A percentile compares a stretch with the other conserved stretches of the same genome.
These are phyloP conservation scores for Tricholoma furcatifolium DNA, from an alignment of 768 basidiomycete genomes.

Conservation along the genomic window DNA sequence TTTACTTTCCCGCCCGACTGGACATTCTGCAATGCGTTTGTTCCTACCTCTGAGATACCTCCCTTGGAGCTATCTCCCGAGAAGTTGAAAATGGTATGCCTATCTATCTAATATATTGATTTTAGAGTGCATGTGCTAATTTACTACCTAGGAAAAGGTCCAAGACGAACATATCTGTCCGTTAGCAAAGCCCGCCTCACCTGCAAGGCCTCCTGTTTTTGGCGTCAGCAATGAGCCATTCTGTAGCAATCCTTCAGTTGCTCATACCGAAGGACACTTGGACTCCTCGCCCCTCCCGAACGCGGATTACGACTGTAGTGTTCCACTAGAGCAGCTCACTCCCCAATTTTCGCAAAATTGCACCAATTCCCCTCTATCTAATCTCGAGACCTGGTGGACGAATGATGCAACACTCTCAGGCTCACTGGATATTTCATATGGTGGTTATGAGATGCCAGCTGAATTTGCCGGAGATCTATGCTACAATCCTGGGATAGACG, in stretches of 20 bases:
- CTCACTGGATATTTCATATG: too few relatives aligned
- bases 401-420: too few relatives aligned
- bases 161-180: background rate
- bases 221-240: slow-evolving; percentile 17
- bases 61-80: slow-evolving; percentile 17
- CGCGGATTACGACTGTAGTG: slow-evolving; percentile 1
- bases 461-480: too few relatives aligned
- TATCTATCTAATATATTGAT: background rate
- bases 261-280: slow-evolving; percentile 3
- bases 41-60: slow-evolving; percentile 24
- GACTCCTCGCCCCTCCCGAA: background rate
- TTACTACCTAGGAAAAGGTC: slow-evolving; percentile 3
- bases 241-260: slow-evolving; percentile 8
- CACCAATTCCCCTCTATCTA: too few relatives aligned
- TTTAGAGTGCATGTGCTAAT: too few relatives aligned
- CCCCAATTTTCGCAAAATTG: too few relatives aligned
- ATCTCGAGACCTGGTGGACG: too few relatives aligned
- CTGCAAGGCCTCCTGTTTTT: slow-evolving; percentile 18
- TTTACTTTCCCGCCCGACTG: slow-evolving; percentile 1
- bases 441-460: too few relatives aligned
- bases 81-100: slow-evolving; percentile 14
- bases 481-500: too few relatives aligned
- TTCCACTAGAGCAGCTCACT: background rate
- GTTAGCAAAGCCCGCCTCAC: background rate
- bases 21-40: slow-evolving; percentile 11